Evolutionary conservation across 495 filamentous ascomycete species (phyloP), one percentile per base, ranked within the genome.

Genomic region (Annulohypoxylon nitens): DNA sequence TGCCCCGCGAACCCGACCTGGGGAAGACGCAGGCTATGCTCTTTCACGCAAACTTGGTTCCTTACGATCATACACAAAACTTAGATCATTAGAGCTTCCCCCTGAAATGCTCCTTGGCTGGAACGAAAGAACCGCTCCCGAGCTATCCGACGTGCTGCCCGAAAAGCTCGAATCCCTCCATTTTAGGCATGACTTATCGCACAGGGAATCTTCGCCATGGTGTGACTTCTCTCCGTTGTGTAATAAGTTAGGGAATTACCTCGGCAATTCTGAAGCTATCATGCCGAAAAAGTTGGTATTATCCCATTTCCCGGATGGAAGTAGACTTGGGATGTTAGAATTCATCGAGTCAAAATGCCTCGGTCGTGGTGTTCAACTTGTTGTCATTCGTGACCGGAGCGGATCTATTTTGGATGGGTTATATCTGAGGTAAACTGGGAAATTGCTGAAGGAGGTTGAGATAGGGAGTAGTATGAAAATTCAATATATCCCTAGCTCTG

Each of bases 161-260:
- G 34, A 25, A 20, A 25, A 9, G 14, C 57, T 60, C 37, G 54
- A 58, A 18, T 23, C 54, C 4, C 54, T 58, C 16, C 33, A 39
- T 39, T 58, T 58, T 18, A 41, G 54, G 12, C 12, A 36, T 10
- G 54, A 58, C 10, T 58, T 58, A 20, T 26, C 16, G 34, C 67
- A 20, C 8, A 64, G 25, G 72, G 71, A 33, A 45, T 75, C 34
- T 66, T 71, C 71, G 54, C 64, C 48, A 6, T 58, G 54, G 54
- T n/a, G 4, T 16, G 41, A 45, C 14, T 45, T 45, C 14, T 11
- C 12, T 3, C 41, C 41, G 14, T 45, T 45, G 5, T 45, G 41
- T 4, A 45, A 45, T 2, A 11, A 14, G 14, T 3, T 45, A 45
- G 41, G 41, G 12, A 45, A 45, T 5, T 45, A 16, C 14, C 41